Evolutionary conservation across 78 protist species (phyloP).

Genomic region (Ministeria vibrans): DNA sequence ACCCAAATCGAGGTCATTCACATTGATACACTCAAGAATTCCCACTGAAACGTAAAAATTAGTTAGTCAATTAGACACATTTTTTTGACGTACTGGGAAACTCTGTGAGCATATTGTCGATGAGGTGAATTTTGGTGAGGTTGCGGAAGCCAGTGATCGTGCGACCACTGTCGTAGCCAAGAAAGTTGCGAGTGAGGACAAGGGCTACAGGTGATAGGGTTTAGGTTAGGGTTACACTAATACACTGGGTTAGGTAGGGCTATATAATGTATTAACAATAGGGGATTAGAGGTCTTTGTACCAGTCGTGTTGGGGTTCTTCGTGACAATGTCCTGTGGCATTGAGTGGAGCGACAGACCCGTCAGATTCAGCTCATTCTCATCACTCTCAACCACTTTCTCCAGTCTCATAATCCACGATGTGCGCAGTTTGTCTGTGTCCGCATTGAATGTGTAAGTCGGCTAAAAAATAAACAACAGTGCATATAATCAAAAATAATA

Average conservation of each 20-base stretch:
- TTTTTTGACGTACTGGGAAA: neutral
- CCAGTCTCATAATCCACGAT: too few relatives aligned
- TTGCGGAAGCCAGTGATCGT: neutral
- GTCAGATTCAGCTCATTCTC: too few relatives aligned
- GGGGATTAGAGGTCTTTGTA: too few relatives aligned
- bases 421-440: too few relatives aligned
- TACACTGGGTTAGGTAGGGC: neutral
- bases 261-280: too few relatives aligned
- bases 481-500: too few relatives aligned
- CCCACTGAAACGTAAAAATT: neutral
- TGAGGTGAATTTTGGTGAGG: neutral
- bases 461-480: neutral
- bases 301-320: neutral
- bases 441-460: neutral
- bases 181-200: too few relatives aligned
- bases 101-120: neutral
- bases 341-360: too few relatives aligned
- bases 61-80: neutral
- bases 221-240: neutral
- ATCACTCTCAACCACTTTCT: neutral
- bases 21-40: too few relatives aligned
- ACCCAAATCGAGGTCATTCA: neutral
- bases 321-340: neutral
- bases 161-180: neutral
- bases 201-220: too few relatives aligned